Evolutionary conservation across 805 yeast species (phyloP).

Genomic region (Sugiyamaella floridensis): DNA sequence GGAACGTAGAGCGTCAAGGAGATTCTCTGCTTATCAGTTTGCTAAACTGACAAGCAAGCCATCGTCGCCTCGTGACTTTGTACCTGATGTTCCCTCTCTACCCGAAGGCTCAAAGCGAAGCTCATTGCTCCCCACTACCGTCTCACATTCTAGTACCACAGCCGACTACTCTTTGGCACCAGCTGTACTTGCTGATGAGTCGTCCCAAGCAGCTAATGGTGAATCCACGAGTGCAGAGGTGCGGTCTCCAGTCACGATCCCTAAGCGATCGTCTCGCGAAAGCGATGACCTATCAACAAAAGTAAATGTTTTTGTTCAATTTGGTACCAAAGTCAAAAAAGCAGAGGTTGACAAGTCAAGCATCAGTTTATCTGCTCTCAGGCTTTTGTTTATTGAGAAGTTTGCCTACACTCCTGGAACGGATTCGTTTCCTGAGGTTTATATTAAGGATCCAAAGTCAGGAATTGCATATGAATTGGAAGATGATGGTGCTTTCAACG

Average conservation of each 20-base stretch:
- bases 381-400: conserved; percentile 75
- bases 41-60: conserved; percentile 55
- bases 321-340: conserved; percentile 31
- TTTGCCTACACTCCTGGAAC: conserved; percentile 77
- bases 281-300: not conserved
- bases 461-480: conserved; percentile 63
- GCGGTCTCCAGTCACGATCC: not conserved
- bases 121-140: conserved; percentile 21
- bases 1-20: conserved; percentile 86
- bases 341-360: conserved; percentile 13
- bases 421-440: conserved; percentile 61
- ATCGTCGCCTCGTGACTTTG: conserved; percentile 22
- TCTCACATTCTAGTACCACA: conserved; percentile 15
- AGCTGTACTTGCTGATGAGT: conserved; percentile 10
- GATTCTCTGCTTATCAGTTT: conserved; percentile 90
- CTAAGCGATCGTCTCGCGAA: not conserved
- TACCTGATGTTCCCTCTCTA: conserved; percentile 23
- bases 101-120: conserved; percentile 11
- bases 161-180: conserved; percentile 21
- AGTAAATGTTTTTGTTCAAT: conserved; percentile 27
- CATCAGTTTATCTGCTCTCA: conserved; percentile 34
- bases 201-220: not conserved
- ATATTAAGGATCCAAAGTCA: conserved; percentile 53
- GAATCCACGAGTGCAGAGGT: not conserved
- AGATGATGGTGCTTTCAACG: conserved; percentile 59